Evolutionary conservation across 2,329 filamentous ascomycete species (phyloP).

Genomic region (Apiospora kogelbergensis): DNA sequence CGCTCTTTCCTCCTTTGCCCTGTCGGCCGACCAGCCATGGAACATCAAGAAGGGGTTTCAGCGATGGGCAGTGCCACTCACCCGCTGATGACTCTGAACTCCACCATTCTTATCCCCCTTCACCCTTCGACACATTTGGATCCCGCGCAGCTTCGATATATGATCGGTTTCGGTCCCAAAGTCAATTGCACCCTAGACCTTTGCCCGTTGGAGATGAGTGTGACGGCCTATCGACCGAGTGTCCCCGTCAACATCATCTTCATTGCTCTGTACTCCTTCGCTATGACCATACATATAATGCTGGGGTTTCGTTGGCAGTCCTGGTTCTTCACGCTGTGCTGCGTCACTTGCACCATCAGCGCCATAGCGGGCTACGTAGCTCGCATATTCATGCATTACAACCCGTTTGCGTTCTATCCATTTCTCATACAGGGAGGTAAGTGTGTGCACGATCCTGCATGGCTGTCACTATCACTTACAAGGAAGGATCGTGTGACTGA

Average conservation of each 20-base stretch:
- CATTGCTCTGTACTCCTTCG: constrained; percentile 43
- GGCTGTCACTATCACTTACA: too few relatives aligned
- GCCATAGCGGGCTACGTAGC: constrained; percentile 65
- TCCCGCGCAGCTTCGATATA: not conserved
- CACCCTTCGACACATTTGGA: not conserved
- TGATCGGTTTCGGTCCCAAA: constrained; percentile 40
- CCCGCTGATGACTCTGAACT: not conserved
- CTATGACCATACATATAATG: constrained; percentile 44
- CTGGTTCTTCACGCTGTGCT: constrained; percentile 49
- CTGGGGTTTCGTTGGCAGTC: constrained; percentile 48
- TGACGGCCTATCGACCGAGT: constrained; percentile 47
- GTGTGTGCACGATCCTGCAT: not conserved
- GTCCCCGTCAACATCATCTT: constrained; percentile 43
- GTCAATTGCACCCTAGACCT: constrained; percentile 50
- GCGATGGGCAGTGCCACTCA: not conserved
- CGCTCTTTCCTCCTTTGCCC: too few relatives aligned
- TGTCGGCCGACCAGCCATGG: not conserved
- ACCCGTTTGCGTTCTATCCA: constrained; percentile 57
- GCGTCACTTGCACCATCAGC: constrained; percentile 55
- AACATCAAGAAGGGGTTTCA: not conserved
- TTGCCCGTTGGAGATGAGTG: constrained; percentile 44
- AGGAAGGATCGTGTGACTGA: not conserved
- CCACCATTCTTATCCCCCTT: not conserved
- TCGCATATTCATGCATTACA: constrained; percentile 54
- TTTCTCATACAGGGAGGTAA: constrained; percentile 67